Base-by-base conservation (phyloP, 495 filamentous ascomycete genomes). In the Penicillium samsonianum region DNA sequence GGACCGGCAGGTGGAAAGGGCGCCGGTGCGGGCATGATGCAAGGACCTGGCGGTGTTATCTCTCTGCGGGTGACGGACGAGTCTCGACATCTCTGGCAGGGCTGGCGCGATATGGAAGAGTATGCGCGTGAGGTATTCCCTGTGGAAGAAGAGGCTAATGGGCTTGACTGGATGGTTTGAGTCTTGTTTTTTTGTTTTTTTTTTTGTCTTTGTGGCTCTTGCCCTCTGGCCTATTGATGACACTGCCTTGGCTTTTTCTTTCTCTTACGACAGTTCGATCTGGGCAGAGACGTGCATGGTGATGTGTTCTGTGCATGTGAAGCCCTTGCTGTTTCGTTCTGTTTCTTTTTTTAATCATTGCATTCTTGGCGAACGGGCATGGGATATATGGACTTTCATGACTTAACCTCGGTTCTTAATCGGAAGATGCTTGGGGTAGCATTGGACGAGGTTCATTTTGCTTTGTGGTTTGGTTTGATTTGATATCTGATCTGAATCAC, bases 71-170 rank as follows among this genome's bases (percentile, higher is more conserved):
- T 89, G 73, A 90, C 91, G 4, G 78, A 82, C 28, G 84, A 90
- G 52, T 87, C 91, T 9, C 74, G 90, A 53, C 80, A 86, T 58
- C 73, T 98, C 42, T 98, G 94, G 94, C 89, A 95, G 64, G 94
- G 93, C 5, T 89, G 88, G 67, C 80, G 94, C 38, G 89, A 92
- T 37, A 83, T 98, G 68, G 92, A 98, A 65, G 94, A 98, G 70
- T 98, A 98, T 72, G 94, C 93, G 26, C 82, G 90, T 20, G 94
- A 98, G 65, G 92, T 95, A 0, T 98, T 97, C 65, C 92, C 91
- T 0, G 78, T 96, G 4, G 94, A 98, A 72, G 94, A 98, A 75
- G 85, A 89, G 57, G 89, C 91, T 3, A 97, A 98, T 72, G 94
- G 93, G 5, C 75, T 92, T 63, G 87, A 87, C 22, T 98, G 94